Conservation (phyloP, 441 rosid species). For the Gossypium gossypioides region DNA sequence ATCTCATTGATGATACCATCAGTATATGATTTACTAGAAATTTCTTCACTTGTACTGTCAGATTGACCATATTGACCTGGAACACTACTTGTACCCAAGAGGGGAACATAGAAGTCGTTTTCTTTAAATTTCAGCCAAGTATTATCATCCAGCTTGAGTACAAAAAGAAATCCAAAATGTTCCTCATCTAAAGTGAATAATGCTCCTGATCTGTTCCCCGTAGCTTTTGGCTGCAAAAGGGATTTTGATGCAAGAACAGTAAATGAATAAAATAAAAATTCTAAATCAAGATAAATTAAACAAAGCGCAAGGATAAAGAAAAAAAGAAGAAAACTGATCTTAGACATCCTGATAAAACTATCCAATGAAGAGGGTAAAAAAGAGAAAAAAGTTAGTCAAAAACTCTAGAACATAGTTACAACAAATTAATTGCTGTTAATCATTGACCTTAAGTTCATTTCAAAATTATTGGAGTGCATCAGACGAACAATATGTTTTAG, state of each 20-base stretch:
- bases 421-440: neutral
- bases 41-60: constrained; percentile 31
- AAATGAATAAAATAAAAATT: constrained; percentile 1
- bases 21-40: constrained; percentile 37
- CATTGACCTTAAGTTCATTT: neutral
- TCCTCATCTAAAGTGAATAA: constrained; percentile 58
- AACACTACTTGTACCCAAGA: constrained; percentile 38
- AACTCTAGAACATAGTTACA: neutral
- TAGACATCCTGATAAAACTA: neutral
- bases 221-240: constrained; percentile 56
- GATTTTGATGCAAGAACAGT: constrained; percentile 19
- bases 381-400: neutral
- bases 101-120: constrained; percentile 71
- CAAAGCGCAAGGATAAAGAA: neutral
- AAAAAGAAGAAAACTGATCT: neutral
- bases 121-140: constrained; percentile 66
- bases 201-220: constrained; percentile 49
- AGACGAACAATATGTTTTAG: neutral
- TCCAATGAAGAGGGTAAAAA: neutral
- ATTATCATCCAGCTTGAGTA: constrained; percentile 59
- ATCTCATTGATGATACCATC: constrained; percentile 67
- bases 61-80: constrained; percentile 26
- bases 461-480: neutral
- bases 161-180: constrained; percentile 66
- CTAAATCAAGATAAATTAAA: neutral